Evolutionary conservation across 2,329 filamentous ascomycete genomes (phyloP), one percentile per base, ranked within the genome.

Genomic region (Plectosphaerella cucumerina): DNA sequence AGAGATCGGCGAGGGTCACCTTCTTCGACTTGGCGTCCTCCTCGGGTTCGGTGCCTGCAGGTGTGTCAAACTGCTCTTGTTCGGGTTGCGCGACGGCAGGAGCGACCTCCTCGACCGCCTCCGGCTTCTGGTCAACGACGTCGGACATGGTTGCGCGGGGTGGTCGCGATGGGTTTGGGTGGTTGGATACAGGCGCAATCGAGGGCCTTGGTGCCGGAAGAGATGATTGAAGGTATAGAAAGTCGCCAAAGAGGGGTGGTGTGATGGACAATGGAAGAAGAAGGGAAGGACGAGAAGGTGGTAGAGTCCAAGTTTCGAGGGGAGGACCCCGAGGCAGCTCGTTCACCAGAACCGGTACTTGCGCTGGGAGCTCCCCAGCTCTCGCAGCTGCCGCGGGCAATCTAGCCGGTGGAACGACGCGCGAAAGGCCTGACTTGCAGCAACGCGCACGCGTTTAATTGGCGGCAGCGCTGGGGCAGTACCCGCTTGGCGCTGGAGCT

Each of bases 1-100:
- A 86, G 57, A 97, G 79, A 65, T 95, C 87, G 55, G 86, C 83
- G 44, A 96, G 80, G 37, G 84, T 85, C 53, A 87, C 82, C 65
- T 78, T 83, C 62, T 71, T 71, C 21, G 75, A 78, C 52, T 75
- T 75, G 59, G 65, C 58, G 55, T 76, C 75, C 50, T 76, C 70
- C 49, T 76, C 74, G 15, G 59, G 47, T 31, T 50, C 55, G 18
- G 52, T 53, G n/a, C 43, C 51, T 41, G 42, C 48, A 26, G 50
- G 52, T n/a, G 51, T 52, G 11, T 50, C 53, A 15, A 53, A 42
- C 21, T 50, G 53, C 21, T 43, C 26, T 31, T 31, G 26, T 31
- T 31, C 34, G 21, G 21, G 33, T 22, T 44, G 31, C 53, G 54
- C 50, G 51, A 55, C 48, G 35, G 56, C 59, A 44, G 50, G 44